phyloP scores from a whole-genome alignment of 768 basidiomycete species.

The Pholiota molesta region DNA sequence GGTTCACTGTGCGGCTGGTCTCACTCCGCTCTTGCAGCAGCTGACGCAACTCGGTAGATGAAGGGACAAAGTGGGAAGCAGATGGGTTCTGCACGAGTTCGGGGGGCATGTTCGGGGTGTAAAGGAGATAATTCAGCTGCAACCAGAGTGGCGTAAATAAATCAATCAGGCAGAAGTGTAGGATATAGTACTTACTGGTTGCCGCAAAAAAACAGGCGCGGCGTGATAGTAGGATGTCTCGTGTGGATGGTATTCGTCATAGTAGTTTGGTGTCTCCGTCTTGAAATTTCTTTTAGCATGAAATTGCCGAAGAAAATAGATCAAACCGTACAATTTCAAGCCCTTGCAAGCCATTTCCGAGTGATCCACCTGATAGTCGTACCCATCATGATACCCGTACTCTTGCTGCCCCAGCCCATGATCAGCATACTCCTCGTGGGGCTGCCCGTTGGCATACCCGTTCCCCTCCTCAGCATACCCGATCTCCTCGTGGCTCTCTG shows the following conservation, averaged over 20 bases:
- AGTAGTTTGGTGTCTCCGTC: conserved; percentile 22
- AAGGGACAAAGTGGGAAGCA: conserved; percentile 71
- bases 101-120: conserved; percentile 70
- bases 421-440: neutral
- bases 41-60: conserved; percentile 46
- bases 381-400: conserved; percentile 19
- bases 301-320: neutral
- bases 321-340: conserved; percentile 21
- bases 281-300: conserved; percentile 4
- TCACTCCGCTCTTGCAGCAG: conserved; percentile 63
- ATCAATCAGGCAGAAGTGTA: neutral
- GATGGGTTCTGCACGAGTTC: conserved; percentile 47
- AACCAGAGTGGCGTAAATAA: neutral
- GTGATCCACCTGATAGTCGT: conserved; percentile 26
- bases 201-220: conserved; percentile 56
- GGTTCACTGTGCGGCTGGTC: conserved; percentile 53
- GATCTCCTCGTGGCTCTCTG: neutral
- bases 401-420: conserved; percentile 10
- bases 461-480: neutral
- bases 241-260: conserved; percentile 33
- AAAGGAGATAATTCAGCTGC: conserved; percentile 92
- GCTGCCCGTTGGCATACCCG: conserved; percentile 2
- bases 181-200: conserved; percentile 53
- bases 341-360: conserved; percentile 15
- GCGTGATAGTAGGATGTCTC: conserved; percentile 44